A percentile compares a stretch with the other conserved stretches of the same genome.
Conservation (phyloP, 495 filamentous ascomycete genomes). For the Apiosordaria backusii region DNA sequence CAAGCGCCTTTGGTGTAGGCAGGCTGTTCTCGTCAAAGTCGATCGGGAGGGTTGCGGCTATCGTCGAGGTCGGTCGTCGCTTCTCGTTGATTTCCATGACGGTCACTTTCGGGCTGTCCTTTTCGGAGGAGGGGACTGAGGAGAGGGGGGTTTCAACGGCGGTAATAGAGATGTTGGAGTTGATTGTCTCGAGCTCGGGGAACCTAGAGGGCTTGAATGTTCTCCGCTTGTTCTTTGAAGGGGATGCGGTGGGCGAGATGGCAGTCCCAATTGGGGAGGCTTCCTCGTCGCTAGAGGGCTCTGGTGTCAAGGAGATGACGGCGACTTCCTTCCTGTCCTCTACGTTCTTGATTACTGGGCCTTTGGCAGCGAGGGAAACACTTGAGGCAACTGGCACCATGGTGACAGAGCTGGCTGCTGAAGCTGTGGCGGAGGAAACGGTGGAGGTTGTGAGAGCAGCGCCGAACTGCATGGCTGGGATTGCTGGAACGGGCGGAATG, state of each 20-base stretch:
- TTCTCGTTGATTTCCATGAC: constrained; percentile 12
- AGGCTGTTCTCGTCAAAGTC: constrained; percentile 22
- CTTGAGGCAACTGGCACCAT: constrained; percentile 21
- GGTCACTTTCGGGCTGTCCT: neutral
- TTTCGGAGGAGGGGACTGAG: neutral
- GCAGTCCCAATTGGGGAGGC: neutral
- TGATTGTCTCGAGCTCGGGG: constrained; percentile 26
- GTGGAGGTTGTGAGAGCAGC: constrained; percentile 16
- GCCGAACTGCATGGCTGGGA: constrained; percentile 26
- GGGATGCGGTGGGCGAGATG: neutral
- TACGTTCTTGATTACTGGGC: neutral
- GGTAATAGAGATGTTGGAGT: constrained; percentile 20
- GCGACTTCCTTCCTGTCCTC: neutral
- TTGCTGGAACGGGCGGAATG: constrained; percentile 31
- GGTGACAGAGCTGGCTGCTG: constrained; percentile 21
- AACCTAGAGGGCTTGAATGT: constrained; percentile 20
- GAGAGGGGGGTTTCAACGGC: constrained; percentile 7
- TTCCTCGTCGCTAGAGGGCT: constrained; percentile 7
- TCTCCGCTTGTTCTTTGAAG: constrained; percentile 10
- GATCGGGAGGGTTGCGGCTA: constrained; percentile 17
- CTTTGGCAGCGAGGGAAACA: constrained; percentile 16
- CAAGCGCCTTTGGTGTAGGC: constrained; percentile 13
- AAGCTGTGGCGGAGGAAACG: constrained; percentile 16
- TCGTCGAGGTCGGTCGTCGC: constrained; percentile 2
- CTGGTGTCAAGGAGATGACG: neutral